Base-by-base conservation (phyloP, 2,329 filamentous ascomycete genomes). In the Graphiopsis chlorocephala region DNA sequence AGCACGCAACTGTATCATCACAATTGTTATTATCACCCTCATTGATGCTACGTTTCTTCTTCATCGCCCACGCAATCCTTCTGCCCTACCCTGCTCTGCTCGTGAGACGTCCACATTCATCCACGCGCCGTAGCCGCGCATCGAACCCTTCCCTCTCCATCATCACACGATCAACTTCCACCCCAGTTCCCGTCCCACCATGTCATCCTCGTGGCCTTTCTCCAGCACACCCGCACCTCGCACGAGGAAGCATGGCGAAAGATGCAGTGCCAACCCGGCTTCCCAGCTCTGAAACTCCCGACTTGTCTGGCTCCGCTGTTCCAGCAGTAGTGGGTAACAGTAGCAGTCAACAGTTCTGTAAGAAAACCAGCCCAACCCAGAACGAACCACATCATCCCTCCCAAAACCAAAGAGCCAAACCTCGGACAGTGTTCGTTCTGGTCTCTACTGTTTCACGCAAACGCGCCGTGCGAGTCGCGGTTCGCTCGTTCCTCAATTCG, bases 171-270 rank as follows among this genome's bases (percentile, higher is more conserved):
- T 47, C 28, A 15, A 35, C 28, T 53, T 28, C 11, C 50, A 28
- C 50, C 50, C 50, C 26, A 20, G 26, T 31, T 20, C 26, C 17
- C 50, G 50, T 53, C 50, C 50, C 50, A 53, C 50, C 50, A 53
- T 31, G 57, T 47, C 57, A 60, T 60, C 53, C 53, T 57, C 53
- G 53, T 57, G 53, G n/a, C 53, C 28, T 35, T 23, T 31, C 28
- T 25, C 29, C 53, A 45, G 38, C 38, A 45, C 38, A 45, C 38
- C 38, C 38, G 12, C 38, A 45, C 38, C 47, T 52, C 47, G 25
- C 23, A 52, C 47, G 47, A 45, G 38, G 17, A 23, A 20, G 38
- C 38, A 20, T 45, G 38, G n/a, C 38, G 20, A 45, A 45, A 45
- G 38, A 45, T n/a, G 38, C 38, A 20, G 38, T 45, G 38, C 38